Conservation (phyloP, 1,284 basidiomycete genomes). For the Cystobasidium sp. region DNA sequence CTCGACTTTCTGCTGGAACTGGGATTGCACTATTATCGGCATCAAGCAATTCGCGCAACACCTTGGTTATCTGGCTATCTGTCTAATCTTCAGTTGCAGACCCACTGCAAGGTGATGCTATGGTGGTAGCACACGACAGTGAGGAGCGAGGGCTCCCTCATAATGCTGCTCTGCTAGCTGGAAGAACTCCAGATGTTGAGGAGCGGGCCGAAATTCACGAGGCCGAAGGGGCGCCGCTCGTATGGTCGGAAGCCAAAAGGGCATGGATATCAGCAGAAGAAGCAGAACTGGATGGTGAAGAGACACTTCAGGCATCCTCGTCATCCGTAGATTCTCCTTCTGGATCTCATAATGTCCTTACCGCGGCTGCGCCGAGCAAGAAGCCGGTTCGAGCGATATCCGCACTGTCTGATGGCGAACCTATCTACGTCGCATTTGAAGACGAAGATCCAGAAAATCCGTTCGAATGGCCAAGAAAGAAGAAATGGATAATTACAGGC, state of each 20-base stretch:
- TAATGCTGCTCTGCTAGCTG: not conserved
- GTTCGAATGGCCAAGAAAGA: constrained; percentile 39
- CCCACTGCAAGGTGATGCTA: not conserved
- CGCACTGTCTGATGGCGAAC: constrained; percentile 18
- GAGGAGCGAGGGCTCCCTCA: constrained; percentile 18
- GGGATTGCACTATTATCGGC: constrained; percentile 5
- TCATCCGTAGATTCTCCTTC: not conserved
- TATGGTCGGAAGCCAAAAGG: constrained; percentile 22
- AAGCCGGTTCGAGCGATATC: constrained; percentile 13
- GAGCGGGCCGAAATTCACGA: constrained; percentile 34
- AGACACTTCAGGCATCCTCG: not conserved
- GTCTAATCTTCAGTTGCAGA: too few relatives aligned
- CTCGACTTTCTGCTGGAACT: too few relatives aligned
- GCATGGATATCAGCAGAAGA: constrained; percentile 13
- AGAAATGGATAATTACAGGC: constrained; percentile 44
- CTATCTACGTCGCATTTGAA: constrained; percentile 45
- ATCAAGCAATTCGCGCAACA: not conserved
- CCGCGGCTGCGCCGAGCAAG: not conserved
- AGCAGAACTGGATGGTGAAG: constrained; percentile 2
- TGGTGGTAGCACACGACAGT: not conserved
- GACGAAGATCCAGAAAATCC: constrained; percentile 44
- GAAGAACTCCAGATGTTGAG: not conserved
- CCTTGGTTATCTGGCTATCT: too few relatives aligned
- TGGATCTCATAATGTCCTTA: not conserved
- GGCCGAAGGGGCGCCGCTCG: constrained; percentile 26